Percentiles rank a stretch among this genome's conserved stretches.
Evolutionary conservation across 208 protist species (phyloP).

Genomic region (Trypanosoma brucei): DNA sequence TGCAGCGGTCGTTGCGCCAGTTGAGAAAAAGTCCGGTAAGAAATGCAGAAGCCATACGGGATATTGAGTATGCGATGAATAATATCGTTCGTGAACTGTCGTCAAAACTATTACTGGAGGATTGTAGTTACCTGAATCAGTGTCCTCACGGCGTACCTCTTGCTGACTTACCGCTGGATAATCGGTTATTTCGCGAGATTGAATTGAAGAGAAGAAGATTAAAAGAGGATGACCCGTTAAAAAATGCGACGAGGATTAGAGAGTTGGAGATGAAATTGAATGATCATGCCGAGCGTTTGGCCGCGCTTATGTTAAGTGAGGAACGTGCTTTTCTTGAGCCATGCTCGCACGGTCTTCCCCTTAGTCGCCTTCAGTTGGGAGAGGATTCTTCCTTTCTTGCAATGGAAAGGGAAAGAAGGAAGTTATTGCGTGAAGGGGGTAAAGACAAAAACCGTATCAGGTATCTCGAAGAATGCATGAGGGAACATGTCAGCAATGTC

Average conservation of each 20-base stretch:
- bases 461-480: slow-evolving; percentile 56
- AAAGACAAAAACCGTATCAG: slow-evolving; percentile 22
- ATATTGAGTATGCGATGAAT: slow-evolving; percentile 55
- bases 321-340: slow-evolving; percentile 74
- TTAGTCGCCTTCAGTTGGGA: slow-evolving; percentile 58
- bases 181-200: slow-evolving; percentile 43
- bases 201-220: slow-evolving; percentile 41
- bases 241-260: slow-evolving; percentile 15
- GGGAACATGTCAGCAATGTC: slow-evolving; percentile 57
- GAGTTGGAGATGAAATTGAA: slow-evolving; percentile 52
- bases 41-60: slow-evolving; percentile 38
- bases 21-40: slow-evolving; percentile 44
- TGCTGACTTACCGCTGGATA: slow-evolving; percentile 49
- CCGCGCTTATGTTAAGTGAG: slow-evolving; percentile 40
- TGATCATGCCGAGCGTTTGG: slow-evolving; percentile 52
- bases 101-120: slow-evolving; percentile 34
- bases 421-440: slow-evolving; percentile 29
- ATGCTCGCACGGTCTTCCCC: slow-evolving; percentile 68
- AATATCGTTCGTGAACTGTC: slow-evolving; percentile 49
- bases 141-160: slow-evolving; percentile 66
- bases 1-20: slow-evolving; percentile 46
- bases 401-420: slow-evolving; percentile 72
- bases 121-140: slow-evolving; percentile 63
- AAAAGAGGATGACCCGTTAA: slow-evolving; percentile 15
- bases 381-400: slow-evolving; percentile 50